A percentile compares a stretch with the other conserved stretches of the same genome.
These are phyloP conservation scores for Dioscorea alata DNA, from an alignment of 106 monocot species.

Conservation along the genomic window DNA sequence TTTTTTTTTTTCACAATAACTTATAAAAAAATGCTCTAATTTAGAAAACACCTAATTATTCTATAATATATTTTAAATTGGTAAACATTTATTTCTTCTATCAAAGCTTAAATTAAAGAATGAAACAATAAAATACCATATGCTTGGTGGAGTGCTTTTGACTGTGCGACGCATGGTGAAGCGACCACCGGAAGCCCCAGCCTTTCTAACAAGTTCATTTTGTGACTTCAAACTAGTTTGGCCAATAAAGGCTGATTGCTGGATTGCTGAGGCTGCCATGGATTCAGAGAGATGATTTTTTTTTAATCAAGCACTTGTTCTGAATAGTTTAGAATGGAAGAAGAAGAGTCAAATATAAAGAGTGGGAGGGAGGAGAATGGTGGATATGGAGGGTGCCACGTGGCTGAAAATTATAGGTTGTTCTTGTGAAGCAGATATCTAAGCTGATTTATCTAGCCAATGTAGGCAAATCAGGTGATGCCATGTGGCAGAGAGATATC, in stretches of 20 bases:
- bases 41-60: too few species aligned
- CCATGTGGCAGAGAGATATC: background rate
- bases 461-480: background rate
- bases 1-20: too few species aligned
- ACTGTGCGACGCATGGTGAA: conserved; percentile 9
- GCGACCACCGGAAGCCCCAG: conserved; percentile 1
- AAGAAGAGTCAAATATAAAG: too few species aligned
- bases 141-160: conserved; percentile 3
- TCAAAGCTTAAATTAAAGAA: too few species aligned
- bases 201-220: conserved; percentile 7
- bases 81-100: too few species aligned
- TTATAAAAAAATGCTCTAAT: too few species aligned
- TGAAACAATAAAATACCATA: background rate
- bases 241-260: background rate
- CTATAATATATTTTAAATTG: too few species aligned
- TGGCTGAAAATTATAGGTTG: background rate
- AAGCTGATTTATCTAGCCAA: conserved; percentile 1
- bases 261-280: conserved; percentile 3
- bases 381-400: conserved; percentile 1
- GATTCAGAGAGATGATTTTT: background rate
- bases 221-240: background rate
- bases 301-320: too few species aligned
- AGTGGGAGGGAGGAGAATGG: background rate
- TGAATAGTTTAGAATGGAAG: background rate
- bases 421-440: background rate